phyloP scores from a whole-genome alignment of 495 filamentous ascomycete species.

The Penicillium robsamsonii region DNA sequence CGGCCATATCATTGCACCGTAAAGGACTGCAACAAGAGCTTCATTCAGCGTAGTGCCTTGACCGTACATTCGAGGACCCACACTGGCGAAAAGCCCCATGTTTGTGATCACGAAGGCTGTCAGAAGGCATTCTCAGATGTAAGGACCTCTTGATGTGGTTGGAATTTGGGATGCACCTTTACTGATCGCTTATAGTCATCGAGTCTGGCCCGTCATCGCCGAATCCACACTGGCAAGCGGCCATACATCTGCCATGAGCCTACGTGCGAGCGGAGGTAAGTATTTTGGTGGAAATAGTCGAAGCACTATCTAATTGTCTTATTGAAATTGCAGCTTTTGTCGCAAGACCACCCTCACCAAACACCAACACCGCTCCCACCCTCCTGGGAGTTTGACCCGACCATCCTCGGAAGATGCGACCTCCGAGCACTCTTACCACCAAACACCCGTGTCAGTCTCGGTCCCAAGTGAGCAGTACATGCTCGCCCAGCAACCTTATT shows the following conservation, averaged over 20 bases:
- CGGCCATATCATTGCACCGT: constrained; percentile 73
- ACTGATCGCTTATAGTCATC: constrained; percentile 60
- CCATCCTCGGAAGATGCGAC: constrained; percentile 43
- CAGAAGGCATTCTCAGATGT: constrained; percentile 86
- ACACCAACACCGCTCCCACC: constrained; percentile 70
- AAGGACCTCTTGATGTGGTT: constrained; percentile 29
- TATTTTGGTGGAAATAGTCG: background rate
- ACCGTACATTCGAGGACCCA: constrained; percentile 86
- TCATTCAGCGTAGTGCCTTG: constrained; percentile 85
- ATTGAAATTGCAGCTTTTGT: constrained; percentile 62
- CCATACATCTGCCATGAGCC: constrained; percentile 79
- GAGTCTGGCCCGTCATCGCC: constrained; percentile 79
- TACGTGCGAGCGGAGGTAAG: constrained; percentile 78
- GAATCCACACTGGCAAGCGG: constrained; percentile 82
- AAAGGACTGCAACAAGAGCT: constrained; percentile 76
- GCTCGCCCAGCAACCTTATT: constrained; percentile 42
- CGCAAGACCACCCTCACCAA: constrained; percentile 87
- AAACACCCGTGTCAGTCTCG: constrained; percentile 29
- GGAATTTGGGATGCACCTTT: background rate
- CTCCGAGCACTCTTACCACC: constrained; percentile 43
- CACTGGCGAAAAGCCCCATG: constrained; percentile 86
- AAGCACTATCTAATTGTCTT: constrained; percentile 2
- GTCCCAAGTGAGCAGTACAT: constrained; percentile 41
- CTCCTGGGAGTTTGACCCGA: constrained; percentile 52
- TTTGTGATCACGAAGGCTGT: constrained; percentile 76